Base-by-base conservation (phyloP, 2,329 filamentous ascomycete species). In the Aspergillus brunneoviolaceus region DNA sequence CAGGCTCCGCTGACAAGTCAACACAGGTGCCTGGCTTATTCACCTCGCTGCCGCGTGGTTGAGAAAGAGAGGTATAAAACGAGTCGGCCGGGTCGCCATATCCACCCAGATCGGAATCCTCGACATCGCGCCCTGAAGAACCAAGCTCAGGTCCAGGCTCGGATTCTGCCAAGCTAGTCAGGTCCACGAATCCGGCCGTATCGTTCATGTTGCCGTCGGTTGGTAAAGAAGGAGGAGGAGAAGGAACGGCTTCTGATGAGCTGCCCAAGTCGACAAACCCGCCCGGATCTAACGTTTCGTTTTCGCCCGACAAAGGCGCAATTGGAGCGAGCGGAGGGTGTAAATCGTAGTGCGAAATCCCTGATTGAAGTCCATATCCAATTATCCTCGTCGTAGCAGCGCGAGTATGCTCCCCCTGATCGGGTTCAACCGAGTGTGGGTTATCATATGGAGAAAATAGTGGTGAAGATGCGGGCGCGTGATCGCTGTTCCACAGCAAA, bases 401-500 rank as follows among this genome's bases (percentile, higher is more conserved):
- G 7, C 27, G 27, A 29, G 27, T 29, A 29, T 7, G 27, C 27
- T 29, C 27, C 27, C 7, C 9, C 2, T 29, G 27, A 29, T 6
- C 7, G 27, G 9, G 27, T 29, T 29, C 27, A 9, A 29, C 27
- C 27, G 7, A 29, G 27, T 29, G 27, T 7, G 27, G 7, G 14
- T 4, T n/a, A 45, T 45, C 39, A 19, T 45, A 7, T 0, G 39
- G 39, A n/a, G 39, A 45, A 19, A 9, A 19, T 9, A 45, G 16
- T 7, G 39, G 6, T 19, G n/a, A 16, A 45, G 16, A 16, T 19
- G 16, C 16, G 3, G 14, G 39, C 39, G 16, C 39, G 39, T 19
- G 63, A 39, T 65, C 60, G 54, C 72, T 68, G 50, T 68, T 70
- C 74, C 71, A 75, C 51, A 72, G 74, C 71, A 76, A 67, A 61